These are phyloP conservation scores for Allium sativum DNA, from an alignment of 106 monocot genomes.

Conservation along the genomic window DNA sequence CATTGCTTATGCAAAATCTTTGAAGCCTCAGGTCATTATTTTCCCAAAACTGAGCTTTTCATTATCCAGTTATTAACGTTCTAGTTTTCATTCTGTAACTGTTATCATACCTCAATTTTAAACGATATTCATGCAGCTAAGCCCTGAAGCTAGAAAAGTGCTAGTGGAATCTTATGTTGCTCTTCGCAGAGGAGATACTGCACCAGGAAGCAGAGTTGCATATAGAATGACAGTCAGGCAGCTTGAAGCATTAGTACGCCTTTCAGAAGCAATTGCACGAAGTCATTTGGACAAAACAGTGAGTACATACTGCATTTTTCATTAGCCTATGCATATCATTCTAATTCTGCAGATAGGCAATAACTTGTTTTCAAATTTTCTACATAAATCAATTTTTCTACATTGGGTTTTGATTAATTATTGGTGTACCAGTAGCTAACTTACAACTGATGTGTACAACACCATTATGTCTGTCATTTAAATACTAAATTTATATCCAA, in stretches of 20 bases:
- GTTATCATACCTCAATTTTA: constrained; percentile 1
- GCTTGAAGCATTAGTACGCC: constrained; percentile 84
- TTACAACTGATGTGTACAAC: no score
- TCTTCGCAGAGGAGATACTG: constrained; percentile 76
- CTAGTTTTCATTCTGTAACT: neutral
- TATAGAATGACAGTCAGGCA: constrained; percentile 98
- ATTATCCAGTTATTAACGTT: neutral
- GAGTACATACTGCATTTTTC: constrained; percentile 2
- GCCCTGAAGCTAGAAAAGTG: constrained; percentile 67
- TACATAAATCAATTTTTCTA: no score
- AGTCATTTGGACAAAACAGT: constrained; percentile 75
- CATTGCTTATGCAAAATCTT: constrained; percentile 76
- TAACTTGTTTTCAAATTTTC: no score
- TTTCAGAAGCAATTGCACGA: constrained; percentile 95
- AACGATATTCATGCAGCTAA: constrained; percentile 42
- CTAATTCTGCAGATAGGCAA: no score
- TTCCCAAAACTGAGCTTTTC: no score
- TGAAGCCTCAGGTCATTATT: constrained; percentile 68
- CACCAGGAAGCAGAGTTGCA: constrained; percentile 97
- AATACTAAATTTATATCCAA: no score
- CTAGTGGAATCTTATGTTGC: constrained; percentile 91
- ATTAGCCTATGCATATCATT: neutral
- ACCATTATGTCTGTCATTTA: no score
- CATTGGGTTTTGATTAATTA: no score
- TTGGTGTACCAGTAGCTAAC: no score